Evolutionary conservation across 2,329 filamentous ascomycete species (phyloP), one percentile per base, ranked within the genome.

Genomic region (Penicillium vulpinum): DNA sequence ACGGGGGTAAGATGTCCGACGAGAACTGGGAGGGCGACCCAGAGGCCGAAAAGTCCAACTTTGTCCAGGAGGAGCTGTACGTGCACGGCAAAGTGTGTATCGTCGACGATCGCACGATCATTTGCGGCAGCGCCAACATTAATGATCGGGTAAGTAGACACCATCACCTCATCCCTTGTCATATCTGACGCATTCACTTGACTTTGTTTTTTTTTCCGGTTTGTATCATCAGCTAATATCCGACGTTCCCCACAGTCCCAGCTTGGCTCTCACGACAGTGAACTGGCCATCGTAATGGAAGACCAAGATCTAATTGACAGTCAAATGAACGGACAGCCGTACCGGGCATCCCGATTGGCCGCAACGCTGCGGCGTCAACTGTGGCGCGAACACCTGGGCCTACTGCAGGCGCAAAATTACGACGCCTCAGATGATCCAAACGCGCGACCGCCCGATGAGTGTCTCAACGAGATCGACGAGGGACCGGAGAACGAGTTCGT

Each of bases 61-160:
- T 94, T 80, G 88, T 97, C 57, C 93, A 96, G 71, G 94, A 99
- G 72, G 93, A 99, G 74, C 83, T 97, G 2, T 99, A 99, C 72
- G 88, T 97, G 46, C 94, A 99, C 73, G 89, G 87, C 28, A 99
- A 97, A 77, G 82, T 97, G 35, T 73, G 77, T 57, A 94, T 96
- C 58, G 90, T 88, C 43, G 91, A 96, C 69, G 92, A 96, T 71
- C 82, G 85, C 8, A 81, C 89, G 48, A 89, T 91, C 56, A 92
- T 96, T 62, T 92, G 89, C 71, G 91, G 92, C 60, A 91, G 83
- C 53, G 85, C 85, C 24, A 88, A 89, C 65, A 78, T 89, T 66
- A 88, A 89, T 65, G 86, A 87, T 65, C 80, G 85, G 54, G 78
- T 80, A 72, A 68, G 73, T 52, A 31, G 7, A 16, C 18, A 26